Evolutionary conservation across 768 basidiomycete genomes (phyloP), one percentile per base, ranked within the genome.

Genomic region (Boletus rubescentipes): DNA sequence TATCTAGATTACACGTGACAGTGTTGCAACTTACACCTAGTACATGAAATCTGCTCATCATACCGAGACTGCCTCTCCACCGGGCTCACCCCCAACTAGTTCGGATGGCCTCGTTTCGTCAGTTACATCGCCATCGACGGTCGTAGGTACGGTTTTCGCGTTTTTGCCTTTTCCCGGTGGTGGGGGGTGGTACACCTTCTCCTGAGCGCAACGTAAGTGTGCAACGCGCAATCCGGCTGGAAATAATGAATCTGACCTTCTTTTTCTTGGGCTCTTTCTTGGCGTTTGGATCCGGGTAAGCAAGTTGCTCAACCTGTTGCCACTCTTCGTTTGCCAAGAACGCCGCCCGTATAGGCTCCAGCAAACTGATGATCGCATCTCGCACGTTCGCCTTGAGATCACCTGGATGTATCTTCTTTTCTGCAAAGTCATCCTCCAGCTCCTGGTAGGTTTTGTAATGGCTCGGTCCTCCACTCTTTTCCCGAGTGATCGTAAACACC

Each of bases 331-430:
- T 84, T 58, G 74, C 81, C 61, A 86, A 79, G 64, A 92, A 98
- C 46, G 83, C 80, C 58, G 84, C 81, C 58, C 88, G 81, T 45
- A 99, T 86, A 0, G 96, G 95, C 18, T 82, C 84, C 52, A 98
- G 72, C 39, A 99, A 73, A 23, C 77, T 76, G 64, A 82, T 79
- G 67, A 98, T 85, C 12, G 84, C 86, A 32, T 85, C 82, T 39
- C 81, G 79, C 15, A 96, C 91, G 0, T 84, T 80, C 4, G 70
- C 71, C 77, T 99, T 99, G 66, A 98, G 73, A 71, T 97, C 97
- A 31, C 84, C 86, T 8, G 97, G 97, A 69, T 97, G 93, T 5
- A 99, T 63, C 58, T 82, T 81, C 73, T 85, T 87, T 53, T 77
- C 79, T 30, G 77, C 82, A 66, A 93, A 99, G 49, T 89, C 91